phyloP scores from a whole-genome alignment of 1,139 yeast genomes.

The Magnusiomyces tetraspermus region DNA sequence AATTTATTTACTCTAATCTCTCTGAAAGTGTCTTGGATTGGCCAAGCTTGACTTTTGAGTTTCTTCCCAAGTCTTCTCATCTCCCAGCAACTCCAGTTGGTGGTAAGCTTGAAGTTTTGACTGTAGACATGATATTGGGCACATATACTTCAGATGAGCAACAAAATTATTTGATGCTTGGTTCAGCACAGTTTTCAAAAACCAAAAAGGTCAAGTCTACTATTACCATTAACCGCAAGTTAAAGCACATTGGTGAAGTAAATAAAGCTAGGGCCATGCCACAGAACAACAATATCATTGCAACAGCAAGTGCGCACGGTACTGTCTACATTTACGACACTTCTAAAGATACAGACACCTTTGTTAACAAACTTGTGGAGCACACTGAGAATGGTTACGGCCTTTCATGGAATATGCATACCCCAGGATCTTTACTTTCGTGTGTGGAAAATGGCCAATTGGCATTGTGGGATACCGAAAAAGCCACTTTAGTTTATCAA shows the following conservation, averaged over 20 bases:
- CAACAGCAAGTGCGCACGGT: conserved; percentile 75
- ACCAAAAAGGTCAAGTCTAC: conserved; percentile 14
- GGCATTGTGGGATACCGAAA: conserved; percentile 47
- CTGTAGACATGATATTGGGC: conserved; percentile 52
- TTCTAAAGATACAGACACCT: not conserved
- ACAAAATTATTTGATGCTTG: conserved; percentile 55
- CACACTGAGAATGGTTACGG: conserved; percentile 70
- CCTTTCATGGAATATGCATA: conserved; percentile 49
- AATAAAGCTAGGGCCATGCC: conserved; percentile 86
- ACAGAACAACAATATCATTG: conserved; percentile 57
- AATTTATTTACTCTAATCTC: conserved; percentile 70
- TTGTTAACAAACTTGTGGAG: conserved; percentile 36
- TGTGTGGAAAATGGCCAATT: conserved; percentile 61
- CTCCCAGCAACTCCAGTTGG: conserved; percentile 2
- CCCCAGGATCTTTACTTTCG: conserved; percentile 43
- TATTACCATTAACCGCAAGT: conserved; percentile 49
- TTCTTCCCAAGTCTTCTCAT: conserved; percentile 25
- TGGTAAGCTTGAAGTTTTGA: conserved; percentile 5
- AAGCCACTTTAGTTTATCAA: conserved; percentile 14
- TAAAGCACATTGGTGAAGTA: conserved; percentile 48
- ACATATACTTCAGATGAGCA: conserved; percentile 84
- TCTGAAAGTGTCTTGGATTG: conserved; percentile 57
- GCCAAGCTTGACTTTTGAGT: conserved; percentile 42
- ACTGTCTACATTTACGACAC: conserved; percentile 45
- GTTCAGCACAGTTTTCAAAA: conserved; percentile 12